These are phyloP conservation scores for Asterochloris erici DNA, from an alignment of 139 green algal species.

Conservation along the genomic window DNA sequence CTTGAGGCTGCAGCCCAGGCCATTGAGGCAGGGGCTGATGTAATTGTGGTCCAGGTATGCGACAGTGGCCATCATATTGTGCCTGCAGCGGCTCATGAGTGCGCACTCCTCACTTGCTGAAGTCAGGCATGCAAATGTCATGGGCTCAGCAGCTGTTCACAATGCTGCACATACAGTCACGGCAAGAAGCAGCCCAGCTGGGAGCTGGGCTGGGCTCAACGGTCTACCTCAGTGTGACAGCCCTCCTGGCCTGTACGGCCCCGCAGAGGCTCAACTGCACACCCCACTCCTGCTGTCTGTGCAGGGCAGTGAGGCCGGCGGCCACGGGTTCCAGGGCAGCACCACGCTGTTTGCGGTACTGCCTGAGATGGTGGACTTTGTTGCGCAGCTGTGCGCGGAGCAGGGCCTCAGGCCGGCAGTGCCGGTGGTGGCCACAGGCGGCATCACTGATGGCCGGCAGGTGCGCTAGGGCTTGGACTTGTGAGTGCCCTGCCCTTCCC, in stretches of 20 bases:
- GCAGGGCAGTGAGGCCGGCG: constrained; percentile 11
- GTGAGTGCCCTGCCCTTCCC: not conserved
- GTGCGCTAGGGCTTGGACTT: not conserved
- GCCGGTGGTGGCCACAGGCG: constrained; percentile 1
- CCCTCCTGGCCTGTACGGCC: not conserved
- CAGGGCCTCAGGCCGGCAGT: not conserved
- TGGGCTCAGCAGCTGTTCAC: too few species aligned
- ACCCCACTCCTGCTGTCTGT: not conserved
- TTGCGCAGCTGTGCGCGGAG: not conserved
- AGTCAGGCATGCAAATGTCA: too few species aligned
- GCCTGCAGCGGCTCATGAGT: too few species aligned
- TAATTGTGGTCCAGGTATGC: constrained; percentile 2
- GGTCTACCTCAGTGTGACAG: not conserved
- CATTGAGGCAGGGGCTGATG: constrained; percentile 1
- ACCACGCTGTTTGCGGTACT: not conserved
- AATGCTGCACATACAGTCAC: not conserved
- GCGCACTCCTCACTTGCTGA: too few species aligned
- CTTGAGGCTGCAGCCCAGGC: not conserved
- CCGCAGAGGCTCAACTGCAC: not conserved
- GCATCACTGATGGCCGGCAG: constrained; percentile 14
- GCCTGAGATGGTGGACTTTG: constrained; percentile 13
- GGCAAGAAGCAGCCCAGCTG: not conserved
- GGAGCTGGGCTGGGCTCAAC: not conserved
- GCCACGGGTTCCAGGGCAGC: constrained; percentile 3
- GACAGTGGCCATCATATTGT: not conserved